Evolutionary conservation across 2,329 filamentous ascomycete genomes (phyloP).

Genomic region (Colletotrichum paranaense): DNA sequence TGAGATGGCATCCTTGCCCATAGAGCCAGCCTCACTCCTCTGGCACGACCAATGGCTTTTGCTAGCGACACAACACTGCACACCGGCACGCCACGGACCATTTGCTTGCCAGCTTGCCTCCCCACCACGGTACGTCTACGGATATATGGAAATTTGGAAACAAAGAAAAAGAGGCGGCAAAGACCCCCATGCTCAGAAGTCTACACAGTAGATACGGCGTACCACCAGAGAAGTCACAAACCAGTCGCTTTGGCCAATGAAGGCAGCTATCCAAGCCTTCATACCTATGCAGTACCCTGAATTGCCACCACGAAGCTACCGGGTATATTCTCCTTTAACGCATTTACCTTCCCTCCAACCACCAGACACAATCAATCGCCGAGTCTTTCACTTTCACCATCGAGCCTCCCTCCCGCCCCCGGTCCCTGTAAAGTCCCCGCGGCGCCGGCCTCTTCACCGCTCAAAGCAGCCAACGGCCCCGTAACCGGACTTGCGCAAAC

Average conservation of each 20-base stretch:
- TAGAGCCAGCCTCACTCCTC: not conserved
- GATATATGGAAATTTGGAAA: not conserved
- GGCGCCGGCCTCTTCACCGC: slow-evolving; percentile 32
- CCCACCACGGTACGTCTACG: too few species aligned
- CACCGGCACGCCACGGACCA: too few species aligned
- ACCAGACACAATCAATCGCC: slow-evolving; percentile 1
- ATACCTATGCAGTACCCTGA: not conserved
- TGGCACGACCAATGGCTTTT: not conserved
- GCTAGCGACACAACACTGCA: not conserved
- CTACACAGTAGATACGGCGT: not conserved
- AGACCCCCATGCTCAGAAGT: not conserved
- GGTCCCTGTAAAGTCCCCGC: slow-evolving; percentile 19
- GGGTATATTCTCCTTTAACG: not conserved
- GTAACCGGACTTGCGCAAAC: slow-evolving; percentile 22
- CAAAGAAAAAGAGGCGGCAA: not conserved
- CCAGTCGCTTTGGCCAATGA: not conserved
- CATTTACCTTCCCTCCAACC: not conserved
- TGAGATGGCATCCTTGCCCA: not conserved
- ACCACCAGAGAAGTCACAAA: not conserved
- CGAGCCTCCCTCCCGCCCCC: slow-evolving; percentile 4
- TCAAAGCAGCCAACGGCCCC: slow-evolving; percentile 29
- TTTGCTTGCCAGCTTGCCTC: too few species aligned
- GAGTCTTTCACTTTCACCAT: slow-evolving; percentile 1
- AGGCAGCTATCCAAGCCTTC: not conserved
- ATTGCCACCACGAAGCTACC: slow-evolving; percentile 17